phyloP scores from a whole-genome alignment of 1,284 basidiomycete genomes.

The Ceratobasidium sp. region DNA sequence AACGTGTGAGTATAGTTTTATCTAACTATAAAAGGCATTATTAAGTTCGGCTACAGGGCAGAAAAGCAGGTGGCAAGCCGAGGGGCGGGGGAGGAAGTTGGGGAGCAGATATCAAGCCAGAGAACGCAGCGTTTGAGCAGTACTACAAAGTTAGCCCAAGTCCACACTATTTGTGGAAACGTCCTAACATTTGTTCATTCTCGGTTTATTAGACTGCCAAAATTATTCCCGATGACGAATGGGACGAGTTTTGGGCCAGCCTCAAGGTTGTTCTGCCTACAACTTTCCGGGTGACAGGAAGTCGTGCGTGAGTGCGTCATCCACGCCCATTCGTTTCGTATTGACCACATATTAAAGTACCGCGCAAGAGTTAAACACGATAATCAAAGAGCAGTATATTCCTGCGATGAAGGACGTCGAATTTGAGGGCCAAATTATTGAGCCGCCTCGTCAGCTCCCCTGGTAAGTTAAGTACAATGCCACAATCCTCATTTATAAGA shows the following conservation, averaged over 20 bases:
- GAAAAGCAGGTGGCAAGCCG: background rate
- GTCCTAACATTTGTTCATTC: background rate
- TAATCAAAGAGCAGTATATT: constrained; percentile 78
- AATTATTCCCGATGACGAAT: constrained; percentile 75
- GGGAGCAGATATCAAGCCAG: constrained; percentile 55
- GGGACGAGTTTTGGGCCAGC: constrained; percentile 74
- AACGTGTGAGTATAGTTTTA: constrained; percentile 14
- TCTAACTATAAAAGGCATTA: no score
- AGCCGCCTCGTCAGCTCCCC: constrained; percentile 82
- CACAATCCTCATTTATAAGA: background rate
- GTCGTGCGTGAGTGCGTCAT: constrained; percentile 69
- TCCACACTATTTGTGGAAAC: background rate
- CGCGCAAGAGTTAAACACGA: constrained; percentile 73
- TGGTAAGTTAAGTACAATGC: constrained; percentile 62
- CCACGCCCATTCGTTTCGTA: background rate
- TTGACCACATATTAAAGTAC: constrained; percentile 56
- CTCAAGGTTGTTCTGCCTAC: constrained; percentile 84
- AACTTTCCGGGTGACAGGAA: constrained; percentile 92
- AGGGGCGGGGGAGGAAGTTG: constrained; percentile 12
- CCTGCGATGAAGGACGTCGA: constrained; percentile 76
- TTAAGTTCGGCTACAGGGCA: background rate
- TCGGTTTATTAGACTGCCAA: constrained; percentile 57
- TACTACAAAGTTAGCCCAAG: constrained; percentile 61
- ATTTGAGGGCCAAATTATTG: constrained; percentile 77
- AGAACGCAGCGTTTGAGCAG: constrained; percentile 71